These are phyloP conservation scores for Globisporangium echinulatum DNA, from an alignment of 352 stramenopile species.

Conservation along the genomic window DNA sequence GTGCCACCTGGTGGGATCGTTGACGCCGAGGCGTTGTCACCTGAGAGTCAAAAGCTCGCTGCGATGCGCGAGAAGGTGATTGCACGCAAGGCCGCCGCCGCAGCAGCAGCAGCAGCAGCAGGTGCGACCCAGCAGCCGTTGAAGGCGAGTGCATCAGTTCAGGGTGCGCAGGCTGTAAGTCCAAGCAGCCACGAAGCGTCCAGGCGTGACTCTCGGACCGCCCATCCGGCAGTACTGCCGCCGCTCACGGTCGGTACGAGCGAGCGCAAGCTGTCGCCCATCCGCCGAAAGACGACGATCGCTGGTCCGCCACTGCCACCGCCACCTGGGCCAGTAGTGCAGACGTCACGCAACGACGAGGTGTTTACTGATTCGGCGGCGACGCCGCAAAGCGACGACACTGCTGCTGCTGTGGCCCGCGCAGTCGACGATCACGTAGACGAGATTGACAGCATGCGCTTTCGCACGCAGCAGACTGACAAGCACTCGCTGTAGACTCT, in stretches of 20 bases:
- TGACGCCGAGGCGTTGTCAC: conserved; percentile 8
- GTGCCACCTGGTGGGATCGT: conserved; percentile 2
- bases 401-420: neutral
- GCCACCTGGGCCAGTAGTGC: conserved; percentile 10
- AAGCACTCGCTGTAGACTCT: too few species aligned
- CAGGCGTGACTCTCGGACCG: neutral
- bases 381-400: neutral
- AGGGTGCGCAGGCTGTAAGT: neutral
- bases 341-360: conserved; percentile 40
- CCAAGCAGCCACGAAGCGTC: neutral
- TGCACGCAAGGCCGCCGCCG: conserved; percentile 12
- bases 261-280: conserved; percentile 26
- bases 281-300: conserved; percentile 41
- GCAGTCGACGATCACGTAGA: conserved; percentile 8
- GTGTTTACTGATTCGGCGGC: conserved; percentile 15
- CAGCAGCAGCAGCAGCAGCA: conserved; percentile 1
- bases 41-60: conserved; percentile 32
- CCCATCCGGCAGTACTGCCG: neutral
- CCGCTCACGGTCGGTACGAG: neutral
- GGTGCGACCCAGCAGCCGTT: neutral
- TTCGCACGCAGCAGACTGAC: neutral
- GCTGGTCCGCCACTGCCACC: conserved; percentile 8
- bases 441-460: conserved; percentile 5
- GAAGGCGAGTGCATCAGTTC: neutral
- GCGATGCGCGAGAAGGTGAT: conserved; percentile 42